These are phyloP conservation scores for Epichloe uncinata DNA, from an alignment of 2,329 filamentous ascomycete genomes.

Conservation along the genomic window DNA sequence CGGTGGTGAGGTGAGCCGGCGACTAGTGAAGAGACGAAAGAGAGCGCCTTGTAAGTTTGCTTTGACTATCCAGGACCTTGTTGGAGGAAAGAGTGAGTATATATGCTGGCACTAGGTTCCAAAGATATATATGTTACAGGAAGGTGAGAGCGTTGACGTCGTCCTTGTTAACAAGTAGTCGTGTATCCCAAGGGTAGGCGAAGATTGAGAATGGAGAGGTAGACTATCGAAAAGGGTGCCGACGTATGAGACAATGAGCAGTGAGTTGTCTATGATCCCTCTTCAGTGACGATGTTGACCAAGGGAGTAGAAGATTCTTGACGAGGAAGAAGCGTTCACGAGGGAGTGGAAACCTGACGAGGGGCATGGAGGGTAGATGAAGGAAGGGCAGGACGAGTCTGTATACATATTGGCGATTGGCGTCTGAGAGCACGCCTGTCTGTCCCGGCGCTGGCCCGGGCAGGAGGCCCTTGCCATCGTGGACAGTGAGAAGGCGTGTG, in stretches of 20 bases:
- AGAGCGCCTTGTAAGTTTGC: neutral
- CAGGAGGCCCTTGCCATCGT: slow-evolving; percentile 8
- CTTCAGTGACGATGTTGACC: slow-evolving; percentile 20
- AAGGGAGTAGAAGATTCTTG: slow-evolving; percentile 18
- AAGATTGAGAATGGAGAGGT: slow-evolving; percentile 11
- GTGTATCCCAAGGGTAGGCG: slow-evolving; percentile 5
- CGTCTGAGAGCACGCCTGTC: slow-evolving; percentile 8
- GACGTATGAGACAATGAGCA: slow-evolving; percentile 20
- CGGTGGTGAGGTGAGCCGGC: neutral
- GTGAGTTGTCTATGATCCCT: slow-evolving; percentile 15
- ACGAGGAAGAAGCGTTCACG: slow-evolving; percentile 12
- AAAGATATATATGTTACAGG: neutral
- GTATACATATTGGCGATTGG: neutral
- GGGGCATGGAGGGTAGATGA: slow-evolving; percentile 24
- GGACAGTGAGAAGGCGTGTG: slow-evolving; percentile 8
- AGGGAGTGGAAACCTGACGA: slow-evolving; percentile 10
- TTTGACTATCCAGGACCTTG: neutral
- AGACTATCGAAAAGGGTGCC: slow-evolving; percentile 18
- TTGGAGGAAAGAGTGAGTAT: neutral
- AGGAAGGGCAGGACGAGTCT: slow-evolving; percentile 15
- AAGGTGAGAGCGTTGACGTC: slow-evolving; percentile 3
- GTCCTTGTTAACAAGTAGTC: slow-evolving; percentile 5
- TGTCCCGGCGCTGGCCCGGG: slow-evolving; percentile 6
- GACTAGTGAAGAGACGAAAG: neutral
- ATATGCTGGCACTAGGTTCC: neutral